These are phyloP conservation scores for Rosa hybrid DNA, from an alignment of 331 rosid genomes.

Conservation along the genomic window DNA sequence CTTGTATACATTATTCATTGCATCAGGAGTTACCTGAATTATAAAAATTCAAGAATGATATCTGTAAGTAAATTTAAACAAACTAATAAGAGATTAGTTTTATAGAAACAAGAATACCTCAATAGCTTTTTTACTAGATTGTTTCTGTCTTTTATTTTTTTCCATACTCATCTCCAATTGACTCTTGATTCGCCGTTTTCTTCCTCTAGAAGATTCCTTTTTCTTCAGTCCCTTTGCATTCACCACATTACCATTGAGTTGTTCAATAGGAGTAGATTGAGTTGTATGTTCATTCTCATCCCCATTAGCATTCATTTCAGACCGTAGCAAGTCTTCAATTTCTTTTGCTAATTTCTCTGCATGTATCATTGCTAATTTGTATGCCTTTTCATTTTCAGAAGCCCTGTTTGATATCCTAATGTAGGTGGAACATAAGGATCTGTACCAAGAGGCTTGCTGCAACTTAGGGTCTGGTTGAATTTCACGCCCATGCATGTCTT, in stretches of 20 bases:
- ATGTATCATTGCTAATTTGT: no score
- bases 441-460: no score
- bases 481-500: neutral
- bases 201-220: neutral
- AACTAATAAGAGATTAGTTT: neutral
- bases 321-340: neutral
- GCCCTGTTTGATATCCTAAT: no score
- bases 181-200: no score
- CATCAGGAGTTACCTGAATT: neutral
- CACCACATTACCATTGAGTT: neutral
- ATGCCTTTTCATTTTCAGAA: no score
- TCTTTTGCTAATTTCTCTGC: neutral
- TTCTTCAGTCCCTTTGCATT: neutral
- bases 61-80: neutral
- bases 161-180: neutral
- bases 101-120: neutral
- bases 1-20: neutral
- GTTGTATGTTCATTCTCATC: neutral
- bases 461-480: no score
- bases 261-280: neutral
- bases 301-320: neutral
- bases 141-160: neutral
- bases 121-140: neutral
- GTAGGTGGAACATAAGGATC: no score
- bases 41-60: no score